Evolutionary conservation across 2,329 filamentous ascomycete species (phyloP).

Genomic region (Fusarium newnesense): DNA sequence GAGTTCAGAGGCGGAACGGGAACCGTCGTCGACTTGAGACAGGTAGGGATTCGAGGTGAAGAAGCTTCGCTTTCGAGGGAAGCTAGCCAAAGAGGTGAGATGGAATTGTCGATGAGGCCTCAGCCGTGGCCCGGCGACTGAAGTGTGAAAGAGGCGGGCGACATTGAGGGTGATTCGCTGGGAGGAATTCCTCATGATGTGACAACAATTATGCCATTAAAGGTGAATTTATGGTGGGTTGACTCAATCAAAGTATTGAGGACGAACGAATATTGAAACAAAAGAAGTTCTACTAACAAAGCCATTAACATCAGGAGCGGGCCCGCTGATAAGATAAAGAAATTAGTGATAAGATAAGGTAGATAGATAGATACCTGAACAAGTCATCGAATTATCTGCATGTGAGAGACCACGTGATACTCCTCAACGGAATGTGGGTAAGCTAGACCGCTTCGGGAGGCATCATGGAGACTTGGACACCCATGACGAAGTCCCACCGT

Average conservation of each 20-base stretch:
- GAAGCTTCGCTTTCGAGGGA: slow-evolving; percentile 69
- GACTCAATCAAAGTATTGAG: slow-evolving; percentile 5
- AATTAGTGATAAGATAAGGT: background rate
- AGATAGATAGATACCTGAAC: no score
- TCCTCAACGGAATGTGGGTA: slow-evolving; percentile 26
- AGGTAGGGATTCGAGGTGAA: slow-evolving; percentile 73
- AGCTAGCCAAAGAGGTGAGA: slow-evolving; percentile 53
- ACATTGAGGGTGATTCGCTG: slow-evolving; percentile 49
- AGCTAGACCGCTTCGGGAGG: slow-evolving; percentile 42
- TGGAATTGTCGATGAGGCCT: slow-evolving; percentile 55
- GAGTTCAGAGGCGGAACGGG: slow-evolving; percentile 33
- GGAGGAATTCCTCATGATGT: slow-evolving; percentile 48
- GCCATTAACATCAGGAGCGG: slow-evolving; percentile 6
- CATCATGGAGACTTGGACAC: slow-evolving; percentile 32
- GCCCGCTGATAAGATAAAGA: slow-evolving; percentile 25
- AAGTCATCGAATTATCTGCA: slow-evolving; percentile 31
- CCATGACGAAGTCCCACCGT: slow-evolving; percentile 46
- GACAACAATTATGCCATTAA: slow-evolving; percentile 36
- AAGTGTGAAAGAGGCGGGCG: slow-evolving; percentile 46
- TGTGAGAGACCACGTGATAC: slow-evolving; percentile 40
- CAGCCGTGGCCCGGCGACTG: slow-evolving; percentile 41
- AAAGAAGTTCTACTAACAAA: slow-evolving; percentile 11
- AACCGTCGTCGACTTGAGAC: slow-evolving; percentile 52
- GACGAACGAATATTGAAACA: background rate
- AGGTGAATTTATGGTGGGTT: slow-evolving; percentile 2